These are phyloP conservation scores for Phytophthora sansomeana DNA, from an alignment of 352 stramenopile species.

Conservation along the genomic window DNA sequence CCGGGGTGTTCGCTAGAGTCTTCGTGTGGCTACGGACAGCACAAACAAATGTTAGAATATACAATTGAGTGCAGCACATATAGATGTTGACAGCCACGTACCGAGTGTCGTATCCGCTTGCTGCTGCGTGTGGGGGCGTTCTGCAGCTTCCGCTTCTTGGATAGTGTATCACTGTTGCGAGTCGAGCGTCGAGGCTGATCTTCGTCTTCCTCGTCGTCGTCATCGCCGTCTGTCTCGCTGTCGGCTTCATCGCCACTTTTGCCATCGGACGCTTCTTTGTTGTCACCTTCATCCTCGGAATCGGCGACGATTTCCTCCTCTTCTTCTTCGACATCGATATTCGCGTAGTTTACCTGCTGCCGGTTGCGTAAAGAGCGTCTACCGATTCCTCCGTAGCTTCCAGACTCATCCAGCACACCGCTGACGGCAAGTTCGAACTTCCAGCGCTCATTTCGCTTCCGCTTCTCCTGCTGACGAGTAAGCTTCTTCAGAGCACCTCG, in stretches of 20 bases:
- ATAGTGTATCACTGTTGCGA: conserved; percentile 1
- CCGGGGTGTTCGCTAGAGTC: background rate
- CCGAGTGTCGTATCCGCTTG: conserved; percentile 40
- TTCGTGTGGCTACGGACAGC: conserved; percentile 27
- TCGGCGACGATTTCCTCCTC: conserved; percentile 40
- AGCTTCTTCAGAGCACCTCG: conserved; percentile 58
- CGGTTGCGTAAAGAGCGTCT: conserved; percentile 58
- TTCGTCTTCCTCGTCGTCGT: conserved; percentile 28
- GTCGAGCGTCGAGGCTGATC: conserved; percentile 14
- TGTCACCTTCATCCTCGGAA: conserved; percentile 35
- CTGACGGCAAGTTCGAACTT: conserved; percentile 49
- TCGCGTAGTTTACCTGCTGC: conserved; percentile 58
- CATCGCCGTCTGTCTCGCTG: conserved; percentile 36
- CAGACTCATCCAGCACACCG: conserved; percentile 35
- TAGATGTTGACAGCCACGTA: conserved; percentile 13
- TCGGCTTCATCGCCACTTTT: conserved; percentile 34
- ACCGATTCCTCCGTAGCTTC: conserved; percentile 33
- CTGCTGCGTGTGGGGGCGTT: conserved; percentile 15
- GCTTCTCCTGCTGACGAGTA: conserved; percentile 54
- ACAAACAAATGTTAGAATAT: conserved; percentile 13
- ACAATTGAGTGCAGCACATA: background rate
- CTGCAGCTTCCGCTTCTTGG: conserved; percentile 32
- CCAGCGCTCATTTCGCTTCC: conserved; percentile 47
- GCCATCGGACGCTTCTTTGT: conserved; percentile 35
- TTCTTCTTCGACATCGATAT: conserved; percentile 46